phyloP scores from a whole-genome alignment of 2,329 filamentous ascomycete genomes.

The Lasiodiplodia hormozganensis region DNA sequence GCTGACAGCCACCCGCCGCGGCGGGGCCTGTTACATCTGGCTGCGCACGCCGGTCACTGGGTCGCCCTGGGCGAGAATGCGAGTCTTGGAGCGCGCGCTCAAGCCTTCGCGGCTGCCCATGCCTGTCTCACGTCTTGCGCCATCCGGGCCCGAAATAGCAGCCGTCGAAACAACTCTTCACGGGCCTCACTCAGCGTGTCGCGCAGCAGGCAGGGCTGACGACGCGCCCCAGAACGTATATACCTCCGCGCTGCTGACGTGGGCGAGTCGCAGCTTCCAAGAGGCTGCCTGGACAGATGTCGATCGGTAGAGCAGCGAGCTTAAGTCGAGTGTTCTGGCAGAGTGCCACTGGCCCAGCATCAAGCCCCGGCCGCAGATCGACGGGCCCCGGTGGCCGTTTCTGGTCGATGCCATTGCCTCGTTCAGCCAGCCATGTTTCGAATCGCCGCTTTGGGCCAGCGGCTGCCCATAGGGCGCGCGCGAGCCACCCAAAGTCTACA shows the following conservation, averaged over 20 bases:
- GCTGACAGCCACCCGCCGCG: conserved; percentile 23
- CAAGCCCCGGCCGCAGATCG: conserved; percentile 17
- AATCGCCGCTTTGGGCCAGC: conserved; percentile 11
- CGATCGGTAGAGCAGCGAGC: conserved; percentile 15
- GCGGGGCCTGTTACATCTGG: conserved; percentile 13
- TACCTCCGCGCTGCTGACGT: conserved; percentile 26
- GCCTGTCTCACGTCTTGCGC: conserved; percentile 27
- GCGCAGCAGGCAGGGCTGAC: conserved; percentile 26
- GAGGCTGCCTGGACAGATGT: conserved; percentile 21
- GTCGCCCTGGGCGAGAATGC: conserved; percentile 19
- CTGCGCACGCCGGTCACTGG: not conserved
- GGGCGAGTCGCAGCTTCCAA: conserved; percentile 6
- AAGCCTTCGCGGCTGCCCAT: not conserved
- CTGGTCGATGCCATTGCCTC: conserved; percentile 25
- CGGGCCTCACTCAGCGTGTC: conserved; percentile 25
- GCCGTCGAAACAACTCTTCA: conserved; percentile 21
- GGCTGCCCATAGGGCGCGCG: not conserved
- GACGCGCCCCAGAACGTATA: conserved; percentile 19
- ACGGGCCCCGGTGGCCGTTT: conserved; percentile 17
- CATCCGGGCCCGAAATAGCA: conserved; percentile 21
- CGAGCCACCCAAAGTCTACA: conserved; percentile 1
- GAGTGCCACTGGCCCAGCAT: conserved; percentile 1
- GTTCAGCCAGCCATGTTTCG: conserved; percentile 25
- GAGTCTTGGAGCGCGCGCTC: not conserved
- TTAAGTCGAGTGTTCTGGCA: conserved; percentile 16